phyloP scores from a whole-genome alignment of 257 asterid species.

The Fraxinus anomala region DNA sequence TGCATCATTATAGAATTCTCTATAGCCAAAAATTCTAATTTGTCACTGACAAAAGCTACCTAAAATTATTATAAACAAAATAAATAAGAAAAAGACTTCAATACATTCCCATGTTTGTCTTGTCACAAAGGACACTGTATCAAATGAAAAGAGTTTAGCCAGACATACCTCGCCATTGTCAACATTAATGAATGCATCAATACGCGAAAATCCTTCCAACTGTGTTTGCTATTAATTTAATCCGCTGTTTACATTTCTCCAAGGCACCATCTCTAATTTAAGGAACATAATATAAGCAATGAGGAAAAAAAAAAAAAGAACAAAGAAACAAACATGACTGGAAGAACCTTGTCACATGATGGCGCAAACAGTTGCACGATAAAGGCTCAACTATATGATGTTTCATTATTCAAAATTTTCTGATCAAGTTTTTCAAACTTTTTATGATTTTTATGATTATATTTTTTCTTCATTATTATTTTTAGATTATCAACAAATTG shows the following conservation, averaged over 20 bases:
- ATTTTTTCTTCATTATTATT: too few relatives aligned
- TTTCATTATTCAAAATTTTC: too few relatives aligned
- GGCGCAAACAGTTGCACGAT: neutral
- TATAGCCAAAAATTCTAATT: too few relatives aligned
- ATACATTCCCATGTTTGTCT: neutral
- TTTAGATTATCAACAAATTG: too few relatives aligned
- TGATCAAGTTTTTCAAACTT: too few relatives aligned
- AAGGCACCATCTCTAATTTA: constrained; percentile 55
- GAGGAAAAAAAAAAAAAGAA: too few relatives aligned
- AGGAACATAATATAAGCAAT: constrained; percentile 18
- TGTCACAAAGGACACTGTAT: neutral
- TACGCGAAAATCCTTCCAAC: constrained; percentile 83
- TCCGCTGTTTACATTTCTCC: constrained; percentile 61
- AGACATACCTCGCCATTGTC: constrained; percentile 76
- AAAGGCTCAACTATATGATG: neutral
- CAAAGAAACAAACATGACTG: neutral
- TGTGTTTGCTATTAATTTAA: constrained; percentile 77
- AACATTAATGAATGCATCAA: constrained; percentile 80
- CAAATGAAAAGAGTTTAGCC: neutral
- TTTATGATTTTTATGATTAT: too few relatives aligned
- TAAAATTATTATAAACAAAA: too few relatives aligned
- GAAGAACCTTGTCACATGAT: neutral
- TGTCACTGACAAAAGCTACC: neutral
- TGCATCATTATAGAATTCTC: too few relatives aligned
- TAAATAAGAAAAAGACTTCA: neutral